These are phyloP conservation scores for Lepiota brunneoincarnata DNA, from an alignment of 768 basidiomycete genomes.

Conservation along the genomic window DNA sequence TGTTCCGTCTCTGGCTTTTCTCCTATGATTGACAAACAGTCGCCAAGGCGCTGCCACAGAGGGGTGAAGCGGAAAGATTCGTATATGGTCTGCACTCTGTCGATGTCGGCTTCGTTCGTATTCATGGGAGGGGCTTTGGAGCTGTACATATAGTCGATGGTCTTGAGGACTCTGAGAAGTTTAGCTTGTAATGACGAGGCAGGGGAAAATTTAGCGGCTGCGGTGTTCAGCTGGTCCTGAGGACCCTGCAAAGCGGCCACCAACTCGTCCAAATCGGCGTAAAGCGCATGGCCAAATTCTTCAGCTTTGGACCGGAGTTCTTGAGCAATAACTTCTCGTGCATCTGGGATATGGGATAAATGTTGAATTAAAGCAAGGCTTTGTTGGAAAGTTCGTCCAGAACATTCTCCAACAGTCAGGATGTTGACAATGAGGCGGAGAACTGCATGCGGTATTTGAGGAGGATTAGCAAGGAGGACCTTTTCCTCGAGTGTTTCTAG, in stretches of 20 bases:
- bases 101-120: conserved; percentile 47
- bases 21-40: conserved; percentile 82
- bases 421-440: conserved; percentile 94
- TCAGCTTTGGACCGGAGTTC: conserved; percentile 87
- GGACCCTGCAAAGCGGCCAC: conserved; percentile 57
- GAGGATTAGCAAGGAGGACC: conserved; percentile 63
- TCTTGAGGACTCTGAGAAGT: conserved; percentile 91
- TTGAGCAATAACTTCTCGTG: conserved; percentile 83
- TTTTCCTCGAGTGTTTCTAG: conserved; percentile 44
- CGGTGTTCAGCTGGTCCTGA: conserved; percentile 57
- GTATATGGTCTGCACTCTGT: conserved; percentile 87
- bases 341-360: conserved; percentile 83
- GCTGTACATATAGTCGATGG: conserved; percentile 95
- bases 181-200: conserved; percentile 97
- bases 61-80: conserved; percentile 88
- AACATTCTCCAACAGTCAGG: conserved; percentile 95
- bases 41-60: conserved; percentile 88
- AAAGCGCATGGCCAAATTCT: conserved; percentile 77
- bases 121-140: conserved; percentile 42
- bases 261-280: conserved; percentile 76
- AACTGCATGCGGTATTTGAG: conserved; percentile 82
- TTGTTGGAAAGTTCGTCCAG: conserved; percentile 93
- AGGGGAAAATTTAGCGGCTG: conserved; percentile 88
- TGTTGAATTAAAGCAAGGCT: conserved; percentile 91
- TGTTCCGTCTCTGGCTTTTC: conserved; percentile 79